Percentiles rank a stretch among this genome's conserved stretches.
Evolutionary conservation across 2,329 filamentous ascomycete genomes (phyloP).

Genomic region (Fusarium sterilihyphosum): DNA sequence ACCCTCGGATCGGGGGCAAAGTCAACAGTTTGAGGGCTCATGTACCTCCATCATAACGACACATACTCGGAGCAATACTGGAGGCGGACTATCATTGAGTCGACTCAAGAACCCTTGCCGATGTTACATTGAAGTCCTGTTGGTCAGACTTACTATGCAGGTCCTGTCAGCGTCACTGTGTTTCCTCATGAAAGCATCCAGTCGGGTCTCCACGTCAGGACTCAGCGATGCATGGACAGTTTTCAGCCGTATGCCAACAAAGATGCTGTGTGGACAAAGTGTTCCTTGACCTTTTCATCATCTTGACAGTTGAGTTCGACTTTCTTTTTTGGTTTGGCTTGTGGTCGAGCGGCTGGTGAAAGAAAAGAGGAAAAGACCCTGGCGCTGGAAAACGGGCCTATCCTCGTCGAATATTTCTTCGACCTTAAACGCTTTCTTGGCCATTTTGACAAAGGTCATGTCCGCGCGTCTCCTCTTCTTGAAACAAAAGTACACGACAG

Average conservation of each 20-base stretch:
- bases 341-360: conserved; percentile 58
- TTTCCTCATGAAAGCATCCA: not conserved
- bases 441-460: conserved; percentile 77
- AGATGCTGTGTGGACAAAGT: conserved; percentile 34
- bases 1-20: conserved; percentile 11
- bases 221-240: not conserved
- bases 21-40: conserved; percentile 1
- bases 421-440: conserved; percentile 72
- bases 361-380: conserved; percentile 69
- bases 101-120: conserved; percentile 11
- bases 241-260: conserved; percentile 22
- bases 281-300: conserved; percentile 25
- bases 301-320: conserved; percentile 28
- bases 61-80: not conserved
- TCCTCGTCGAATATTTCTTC: conserved; percentile 71
- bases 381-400: conserved; percentile 63
- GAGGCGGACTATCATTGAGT: conserved; percentile 7
- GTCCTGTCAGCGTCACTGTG: not conserved
- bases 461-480: conserved; percentile 89
- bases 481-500: conserved; percentile 84
- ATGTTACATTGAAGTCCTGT: conserved; percentile 26
- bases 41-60: conserved; percentile 1
- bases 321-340: conserved; percentile 22
- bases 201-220: not conserved
- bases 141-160: conserved; percentile 11